These are phyloP conservation scores for Guyanaporus albipodus DNA, from an alignment of 768 basidiomycete species.

Conservation along the genomic window DNA sequence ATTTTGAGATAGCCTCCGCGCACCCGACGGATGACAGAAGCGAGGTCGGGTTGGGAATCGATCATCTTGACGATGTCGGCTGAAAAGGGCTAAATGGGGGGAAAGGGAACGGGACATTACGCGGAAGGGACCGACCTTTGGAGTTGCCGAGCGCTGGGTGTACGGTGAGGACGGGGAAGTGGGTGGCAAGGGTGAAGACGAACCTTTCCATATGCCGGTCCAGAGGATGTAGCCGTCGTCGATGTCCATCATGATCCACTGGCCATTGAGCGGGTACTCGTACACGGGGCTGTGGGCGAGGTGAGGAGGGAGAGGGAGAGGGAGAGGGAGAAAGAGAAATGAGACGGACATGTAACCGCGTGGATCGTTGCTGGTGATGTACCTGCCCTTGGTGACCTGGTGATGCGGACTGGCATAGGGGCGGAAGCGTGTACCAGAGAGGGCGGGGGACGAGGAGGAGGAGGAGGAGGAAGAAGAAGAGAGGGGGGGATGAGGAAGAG, in stretches of 20 bases:
- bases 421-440: slow-evolving; percentile 44
- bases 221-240: slow-evolving; percentile 90
- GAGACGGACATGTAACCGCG: slow-evolving; percentile 80
- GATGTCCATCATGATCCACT: slow-evolving; percentile 96
- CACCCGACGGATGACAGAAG: slow-evolving; percentile 75
- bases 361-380: slow-evolving; percentile 87
- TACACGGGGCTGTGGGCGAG: slow-evolving; percentile 65
- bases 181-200: slow-evolving; percentile 6
- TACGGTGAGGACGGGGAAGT: slow-evolving; percentile 9
- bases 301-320: slow-evolving; percentile 1
- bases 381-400: slow-evolving; percentile 80
- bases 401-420: slow-evolving; percentile 75
- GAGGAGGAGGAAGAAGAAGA: too few species aligned
- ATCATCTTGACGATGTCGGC: slow-evolving; percentile 93
- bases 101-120: slow-evolving; percentile 1
- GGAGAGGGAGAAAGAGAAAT: background rate
- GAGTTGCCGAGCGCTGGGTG: slow-evolving; percentile 74
- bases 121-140: slow-evolving; percentile 53
- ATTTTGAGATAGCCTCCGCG: slow-evolving; percentile 89
- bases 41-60: slow-evolving; percentile 86
- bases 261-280: slow-evolving; percentile 84
- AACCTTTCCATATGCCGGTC: slow-evolving; percentile 95
- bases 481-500: slow-evolving; percentile 32
- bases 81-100: slow-evolving; percentile 32
- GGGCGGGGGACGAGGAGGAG: slow-evolving; percentile 32